phyloP scores from a whole-genome alignment of 2,329 filamentous ascomycete genomes.

The Cercospora sp. region DNA sequence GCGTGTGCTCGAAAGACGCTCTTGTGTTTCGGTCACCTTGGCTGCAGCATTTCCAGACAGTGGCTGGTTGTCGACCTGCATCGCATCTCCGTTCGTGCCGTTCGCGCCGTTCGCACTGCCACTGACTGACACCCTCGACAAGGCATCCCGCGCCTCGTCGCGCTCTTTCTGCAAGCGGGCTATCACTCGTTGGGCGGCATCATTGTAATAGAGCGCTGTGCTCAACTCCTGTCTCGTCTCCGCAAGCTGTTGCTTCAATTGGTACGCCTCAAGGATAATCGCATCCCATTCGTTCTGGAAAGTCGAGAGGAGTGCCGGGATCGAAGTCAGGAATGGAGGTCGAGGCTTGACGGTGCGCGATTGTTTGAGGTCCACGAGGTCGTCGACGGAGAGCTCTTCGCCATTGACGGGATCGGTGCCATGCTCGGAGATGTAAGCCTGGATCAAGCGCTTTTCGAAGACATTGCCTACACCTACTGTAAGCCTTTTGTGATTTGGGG shows the following conservation, averaged over 20 bases:
- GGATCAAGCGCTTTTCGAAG: conserved; percentile 92
- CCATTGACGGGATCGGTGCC: conserved; percentile 89
- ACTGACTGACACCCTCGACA: conserved; percentile 80
- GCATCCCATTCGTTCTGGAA: conserved; percentile 99
- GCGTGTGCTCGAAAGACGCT: conserved; percentile 80
- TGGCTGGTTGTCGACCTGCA: conserved; percentile 84
- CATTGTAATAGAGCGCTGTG: conserved; percentile 92
- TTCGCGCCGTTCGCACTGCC: conserved; percentile 41
- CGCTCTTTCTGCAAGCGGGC: conserved; percentile 85
- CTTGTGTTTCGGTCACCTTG: conserved; percentile 77
- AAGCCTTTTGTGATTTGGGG: conserved; percentile 37
- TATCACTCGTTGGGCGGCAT: conserved; percentile 94
- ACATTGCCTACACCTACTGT: conserved; percentile 66
- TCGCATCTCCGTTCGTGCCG: conserved; percentile 70
- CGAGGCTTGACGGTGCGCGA: conserved; percentile 81
- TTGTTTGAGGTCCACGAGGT: conserved; percentile 84
- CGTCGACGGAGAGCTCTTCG: conserved; percentile 78
- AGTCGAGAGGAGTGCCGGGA: conserved; percentile 86
- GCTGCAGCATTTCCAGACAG: conserved; percentile 71
- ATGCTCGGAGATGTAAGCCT: conserved; percentile 90
- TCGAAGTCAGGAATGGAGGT: conserved; percentile 91
- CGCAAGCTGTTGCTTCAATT: conserved; percentile 81
- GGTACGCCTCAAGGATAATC: conserved; percentile 86
- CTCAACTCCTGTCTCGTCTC: conserved; percentile 92
- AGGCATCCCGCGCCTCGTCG: conserved; percentile 85